These are phyloP conservation scores for Corynascus novoguineensis DNA, from an alignment of 495 filamentous ascomycete species.

Conservation along the genomic window DNA sequence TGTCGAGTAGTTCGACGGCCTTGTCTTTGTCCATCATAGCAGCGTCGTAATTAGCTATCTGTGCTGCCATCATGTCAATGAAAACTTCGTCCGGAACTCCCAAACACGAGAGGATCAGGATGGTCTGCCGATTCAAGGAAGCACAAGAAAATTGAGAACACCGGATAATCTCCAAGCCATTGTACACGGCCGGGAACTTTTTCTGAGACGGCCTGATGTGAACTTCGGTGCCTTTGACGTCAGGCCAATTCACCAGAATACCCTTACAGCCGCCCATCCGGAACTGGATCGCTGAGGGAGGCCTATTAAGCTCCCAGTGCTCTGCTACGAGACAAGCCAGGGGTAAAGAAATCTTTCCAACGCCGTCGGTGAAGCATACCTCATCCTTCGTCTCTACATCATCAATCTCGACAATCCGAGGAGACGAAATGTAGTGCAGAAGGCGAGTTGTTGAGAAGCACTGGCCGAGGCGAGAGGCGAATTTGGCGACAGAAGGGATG, in stretches of 20 bases:
- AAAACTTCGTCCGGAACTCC: constrained; percentile 69
- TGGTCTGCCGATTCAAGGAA: constrained; percentile 82
- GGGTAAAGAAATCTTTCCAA: constrained; percentile 82
- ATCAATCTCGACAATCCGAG: constrained; percentile 40
- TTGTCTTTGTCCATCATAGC: constrained; percentile 59
- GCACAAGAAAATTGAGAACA: constrained; percentile 68
- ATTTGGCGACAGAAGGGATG: constrained; percentile 75
- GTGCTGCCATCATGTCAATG: constrained; percentile 54
- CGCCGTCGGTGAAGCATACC: constrained; percentile 81
- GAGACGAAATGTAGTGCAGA: constrained; percentile 45
- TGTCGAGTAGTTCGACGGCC: constrained; percentile 62
- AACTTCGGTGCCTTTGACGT: constrained; percentile 56
- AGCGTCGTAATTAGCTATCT: constrained; percentile 57
- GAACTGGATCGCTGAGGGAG: constrained; percentile 85
- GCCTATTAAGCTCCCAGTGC: constrained; percentile 53
- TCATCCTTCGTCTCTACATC: constrained; percentile 60
- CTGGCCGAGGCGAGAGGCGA: constrained; percentile 82
- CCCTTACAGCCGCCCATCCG: constrained; percentile 90
- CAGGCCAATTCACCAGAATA: constrained; percentile 66
- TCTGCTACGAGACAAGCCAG: constrained; percentile 63
- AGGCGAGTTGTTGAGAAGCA: constrained; percentile 90
- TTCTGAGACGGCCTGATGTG: constrained; percentile 76
- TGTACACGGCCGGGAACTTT: constrained; percentile 72
- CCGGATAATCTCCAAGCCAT: constrained; percentile 76
- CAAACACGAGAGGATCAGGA: constrained; percentile 71